Conservation (phyloP, 768 basidiomycete genomes). For the Mycena capillaripes region DNA sequence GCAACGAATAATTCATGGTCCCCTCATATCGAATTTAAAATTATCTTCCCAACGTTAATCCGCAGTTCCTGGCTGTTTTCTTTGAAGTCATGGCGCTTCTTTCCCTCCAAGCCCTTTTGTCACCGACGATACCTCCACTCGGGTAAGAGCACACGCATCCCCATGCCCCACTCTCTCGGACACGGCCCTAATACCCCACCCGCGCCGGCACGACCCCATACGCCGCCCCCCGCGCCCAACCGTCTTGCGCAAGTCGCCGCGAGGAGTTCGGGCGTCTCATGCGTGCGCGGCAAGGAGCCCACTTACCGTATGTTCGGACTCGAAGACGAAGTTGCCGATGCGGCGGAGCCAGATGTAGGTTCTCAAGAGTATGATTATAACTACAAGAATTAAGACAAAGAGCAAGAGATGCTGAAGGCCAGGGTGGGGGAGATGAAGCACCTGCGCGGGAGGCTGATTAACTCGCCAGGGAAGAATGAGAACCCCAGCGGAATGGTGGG, state of each 20-base stretch:
- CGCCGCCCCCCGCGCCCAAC: conserved; percentile 66
- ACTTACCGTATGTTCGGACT: conserved; percentile 61
- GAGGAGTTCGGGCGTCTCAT: conserved; percentile 63
- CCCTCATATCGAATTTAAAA: too few relatives aligned
- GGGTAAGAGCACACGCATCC: too few relatives aligned
- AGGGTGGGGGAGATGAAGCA: conserved; percentile 32
- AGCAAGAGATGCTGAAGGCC: neutral
- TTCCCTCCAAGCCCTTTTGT: too few relatives aligned
- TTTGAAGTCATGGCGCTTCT: too few relatives aligned
- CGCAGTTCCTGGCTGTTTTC: too few relatives aligned
- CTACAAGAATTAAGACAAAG: neutral
- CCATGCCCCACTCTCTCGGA: too few relatives aligned
- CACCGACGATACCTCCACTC: too few relatives aligned
- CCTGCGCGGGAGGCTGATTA: conserved; percentile 48
- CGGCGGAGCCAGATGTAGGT: conserved; percentile 57
- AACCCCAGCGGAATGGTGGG: conserved; percentile 60
- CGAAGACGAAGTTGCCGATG: conserved; percentile 58
- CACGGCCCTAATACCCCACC: conserved; percentile 56
- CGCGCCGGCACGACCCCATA: conserved; percentile 61
- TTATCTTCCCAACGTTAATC: too few relatives aligned
- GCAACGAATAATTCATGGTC: too few relatives aligned
- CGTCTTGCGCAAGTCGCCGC: conserved; percentile 68
- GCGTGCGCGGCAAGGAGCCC: conserved; percentile 73
- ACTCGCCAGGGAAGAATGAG: conserved; percentile 68
- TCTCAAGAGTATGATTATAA: neutral